phyloP scores from a whole-genome alignment of 169 alveolate genomes.

The Eimeria tenella region DNA sequence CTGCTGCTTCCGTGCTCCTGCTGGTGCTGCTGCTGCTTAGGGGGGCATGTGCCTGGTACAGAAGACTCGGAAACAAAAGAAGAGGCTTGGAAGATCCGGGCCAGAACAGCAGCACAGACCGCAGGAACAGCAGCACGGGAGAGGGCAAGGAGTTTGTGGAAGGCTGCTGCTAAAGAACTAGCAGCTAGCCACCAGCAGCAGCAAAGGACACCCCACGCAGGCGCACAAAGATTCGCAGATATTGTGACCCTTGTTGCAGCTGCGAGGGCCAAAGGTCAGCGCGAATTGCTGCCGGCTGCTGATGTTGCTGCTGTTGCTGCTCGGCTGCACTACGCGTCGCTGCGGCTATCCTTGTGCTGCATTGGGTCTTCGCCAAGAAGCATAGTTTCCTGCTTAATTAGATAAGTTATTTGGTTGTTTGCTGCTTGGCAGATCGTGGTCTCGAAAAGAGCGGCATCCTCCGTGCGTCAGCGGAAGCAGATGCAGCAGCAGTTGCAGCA shows the following conservation, averaged over 20 bases:
- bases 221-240: constrained; percentile 37
- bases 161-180: not conserved
- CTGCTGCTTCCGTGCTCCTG: not conserved
- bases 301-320: too few species aligned
- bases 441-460: too few species aligned
- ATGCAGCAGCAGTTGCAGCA: not conserved
- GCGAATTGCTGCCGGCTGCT: too few species aligned
- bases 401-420: too few species aligned
- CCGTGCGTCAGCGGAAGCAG: too few species aligned
- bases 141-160: constrained; percentile 20
- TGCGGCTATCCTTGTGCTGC: too few species aligned
- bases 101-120: not conserved
- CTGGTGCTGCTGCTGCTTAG: constrained; percentile 36
- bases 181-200: constrained; percentile 42
- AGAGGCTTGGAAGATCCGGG: constrained; percentile 44
- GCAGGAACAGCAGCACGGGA: constrained; percentile 46
- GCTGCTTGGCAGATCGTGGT: too few species aligned
- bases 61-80: constrained; percentile 19
- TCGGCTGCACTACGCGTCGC: too few species aligned
- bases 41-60: constrained; percentile 47
- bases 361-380: too few species aligned
- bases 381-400: too few species aligned
- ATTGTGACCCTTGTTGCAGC: constrained; percentile 30
- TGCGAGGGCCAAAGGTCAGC: constrained; percentile 3
- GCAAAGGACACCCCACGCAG: not conserved